Conservation (phyloP, 2,329 filamentous ascomycete species). For the Pezicula carpinea region DNA sequence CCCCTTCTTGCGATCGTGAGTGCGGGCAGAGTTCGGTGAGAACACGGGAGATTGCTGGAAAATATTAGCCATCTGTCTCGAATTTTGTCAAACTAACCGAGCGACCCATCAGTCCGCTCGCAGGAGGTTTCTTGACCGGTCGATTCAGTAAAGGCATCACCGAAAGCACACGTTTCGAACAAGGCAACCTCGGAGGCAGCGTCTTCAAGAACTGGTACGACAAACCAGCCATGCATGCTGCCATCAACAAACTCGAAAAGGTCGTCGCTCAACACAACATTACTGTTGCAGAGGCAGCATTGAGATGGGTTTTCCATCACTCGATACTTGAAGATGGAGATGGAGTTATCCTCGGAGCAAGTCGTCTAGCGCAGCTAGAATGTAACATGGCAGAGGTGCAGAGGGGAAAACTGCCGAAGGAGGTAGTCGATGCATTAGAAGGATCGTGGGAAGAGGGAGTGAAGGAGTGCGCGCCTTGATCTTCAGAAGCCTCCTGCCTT, state of each 20-base stretch:
- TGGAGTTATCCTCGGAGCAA: conserved; percentile 23
- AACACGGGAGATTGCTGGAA: no score
- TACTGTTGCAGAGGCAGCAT: conserved; percentile 33
- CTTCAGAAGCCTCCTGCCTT: no score
- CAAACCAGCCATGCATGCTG: conserved; percentile 23
- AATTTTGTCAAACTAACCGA: neutral
- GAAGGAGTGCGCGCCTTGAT: no score
- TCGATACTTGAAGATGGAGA: conserved; percentile 22
- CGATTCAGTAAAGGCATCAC: conserved; percentile 15
- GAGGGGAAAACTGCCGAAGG: conserved; percentile 23
- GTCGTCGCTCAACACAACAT: conserved; percentile 34
- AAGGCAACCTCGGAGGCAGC: neutral
- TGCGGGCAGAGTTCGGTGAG: no score
- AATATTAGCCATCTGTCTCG: no score
- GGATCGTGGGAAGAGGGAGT: conserved; percentile 5
- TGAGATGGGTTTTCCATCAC: conserved; percentile 35
- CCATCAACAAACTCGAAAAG: conserved; percentile 36
- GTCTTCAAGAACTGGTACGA: conserved; percentile 12
- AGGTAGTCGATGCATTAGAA: conserved; percentile 32
- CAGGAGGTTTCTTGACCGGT: conserved; percentile 37
- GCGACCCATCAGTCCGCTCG: conserved; percentile 19
- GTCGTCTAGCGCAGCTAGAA: conserved; percentile 13
- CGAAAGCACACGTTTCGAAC: conserved; percentile 2
- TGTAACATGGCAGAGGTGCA: conserved; percentile 11
- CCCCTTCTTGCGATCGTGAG: no score